A percentile compares a stretch with the other conserved stretches of the same genome.
Evolutionary conservation across 2,329 filamentous ascomycete species (phyloP).

Genomic region (Exophiala phaeomuriformis): DNA sequence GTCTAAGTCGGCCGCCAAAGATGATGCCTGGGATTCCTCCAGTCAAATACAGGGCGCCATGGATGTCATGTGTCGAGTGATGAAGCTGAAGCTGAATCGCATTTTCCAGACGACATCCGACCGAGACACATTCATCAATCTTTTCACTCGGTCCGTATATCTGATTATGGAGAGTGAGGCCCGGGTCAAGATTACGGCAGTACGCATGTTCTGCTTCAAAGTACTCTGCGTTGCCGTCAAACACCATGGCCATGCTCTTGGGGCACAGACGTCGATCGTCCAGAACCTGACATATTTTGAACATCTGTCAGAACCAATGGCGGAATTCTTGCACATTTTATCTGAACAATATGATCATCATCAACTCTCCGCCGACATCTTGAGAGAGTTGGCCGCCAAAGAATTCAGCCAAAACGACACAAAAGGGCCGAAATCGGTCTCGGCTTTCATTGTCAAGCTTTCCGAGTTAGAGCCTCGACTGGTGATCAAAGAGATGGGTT

Average conservation of each 20-base stretch:
- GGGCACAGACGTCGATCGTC: constrained; percentile 94
- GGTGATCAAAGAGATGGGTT: constrained; percentile 95
- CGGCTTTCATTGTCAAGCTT: constrained; percentile 83
- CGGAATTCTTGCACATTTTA: constrained; percentile 91
- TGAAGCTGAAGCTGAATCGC: constrained; percentile 83
- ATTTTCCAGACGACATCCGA: constrained; percentile 96
- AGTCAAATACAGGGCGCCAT: constrained; percentile 79
- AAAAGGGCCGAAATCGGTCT: constrained; percentile 91
- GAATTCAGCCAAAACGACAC: constrained; percentile 97
- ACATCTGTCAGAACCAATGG: constrained; percentile 98
- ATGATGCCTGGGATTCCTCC: constrained; percentile 80
- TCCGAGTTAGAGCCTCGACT: constrained; percentile 85
- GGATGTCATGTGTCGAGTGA: constrained; percentile 90
- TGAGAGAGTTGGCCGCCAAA: constrained; percentile 91
- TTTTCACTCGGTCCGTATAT: constrained; percentile 89
- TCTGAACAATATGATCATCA: constrained; percentile 97
- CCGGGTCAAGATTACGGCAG: constrained; percentile 76
- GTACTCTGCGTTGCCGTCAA: constrained; percentile 94
- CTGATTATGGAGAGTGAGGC: constrained; percentile 90
- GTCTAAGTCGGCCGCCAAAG: constrained; percentile 58
- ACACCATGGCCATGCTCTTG: constrained; percentile 93
- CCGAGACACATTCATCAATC: constrained; percentile 84
- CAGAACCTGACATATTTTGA: constrained; percentile 98
- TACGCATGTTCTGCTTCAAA: constrained; percentile 96
- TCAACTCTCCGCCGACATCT: constrained; percentile 85